These are phyloP conservation scores for Corynascus novoguineensis DNA, from an alignment of 495 filamentous ascomycete genomes.

Conservation along the genomic window DNA sequence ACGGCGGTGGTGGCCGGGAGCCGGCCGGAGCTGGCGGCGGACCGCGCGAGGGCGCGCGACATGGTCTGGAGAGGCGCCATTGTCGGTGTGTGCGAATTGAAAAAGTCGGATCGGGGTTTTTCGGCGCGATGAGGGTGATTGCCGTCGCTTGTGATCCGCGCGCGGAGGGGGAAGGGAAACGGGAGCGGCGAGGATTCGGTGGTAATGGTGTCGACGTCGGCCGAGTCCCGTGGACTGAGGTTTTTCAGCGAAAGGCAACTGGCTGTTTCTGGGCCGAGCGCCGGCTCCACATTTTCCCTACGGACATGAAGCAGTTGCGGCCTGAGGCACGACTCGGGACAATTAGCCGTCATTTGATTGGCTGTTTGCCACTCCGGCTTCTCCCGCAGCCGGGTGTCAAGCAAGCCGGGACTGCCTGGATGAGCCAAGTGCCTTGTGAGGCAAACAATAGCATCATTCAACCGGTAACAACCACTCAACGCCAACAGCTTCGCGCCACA, in stretches of 20 bases:
- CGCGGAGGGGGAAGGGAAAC: neutral
- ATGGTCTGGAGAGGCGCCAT: conserved; percentile 47
- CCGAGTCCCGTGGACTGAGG: conserved; percentile 38
- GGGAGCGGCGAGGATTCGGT: neutral
- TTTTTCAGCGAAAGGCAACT: conserved; percentile 42
- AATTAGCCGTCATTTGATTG: conserved; percentile 29
- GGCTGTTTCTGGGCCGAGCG: conserved; percentile 34
- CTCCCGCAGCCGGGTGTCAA: conserved; percentile 16
- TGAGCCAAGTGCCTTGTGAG: neutral
- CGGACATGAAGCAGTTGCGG: conserved; percentile 15
- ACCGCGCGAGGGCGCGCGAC: conserved; percentile 43
- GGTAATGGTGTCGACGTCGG: conserved; percentile 12
- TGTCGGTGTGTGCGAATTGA: conserved; percentile 9
- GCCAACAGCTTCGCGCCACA: too few species aligned
- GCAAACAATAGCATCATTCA: too few species aligned
- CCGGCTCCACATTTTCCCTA: conserved; percentile 32
- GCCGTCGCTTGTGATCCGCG: conserved; percentile 8
- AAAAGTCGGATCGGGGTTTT: neutral
- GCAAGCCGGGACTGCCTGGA: neutral
- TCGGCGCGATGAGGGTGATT: neutral
- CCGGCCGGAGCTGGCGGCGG: conserved; percentile 32
- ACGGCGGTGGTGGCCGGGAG: conserved; percentile 23
- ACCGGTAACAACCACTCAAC: too few species aligned
- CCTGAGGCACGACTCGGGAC: conserved; percentile 28
- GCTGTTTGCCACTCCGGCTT: conserved; percentile 20